Evolutionary conservation across 2,329 filamentous ascomycete species (phyloP), one percentile per base, ranked within the genome.

Genomic region (Trichoderma atroviride): DNA sequence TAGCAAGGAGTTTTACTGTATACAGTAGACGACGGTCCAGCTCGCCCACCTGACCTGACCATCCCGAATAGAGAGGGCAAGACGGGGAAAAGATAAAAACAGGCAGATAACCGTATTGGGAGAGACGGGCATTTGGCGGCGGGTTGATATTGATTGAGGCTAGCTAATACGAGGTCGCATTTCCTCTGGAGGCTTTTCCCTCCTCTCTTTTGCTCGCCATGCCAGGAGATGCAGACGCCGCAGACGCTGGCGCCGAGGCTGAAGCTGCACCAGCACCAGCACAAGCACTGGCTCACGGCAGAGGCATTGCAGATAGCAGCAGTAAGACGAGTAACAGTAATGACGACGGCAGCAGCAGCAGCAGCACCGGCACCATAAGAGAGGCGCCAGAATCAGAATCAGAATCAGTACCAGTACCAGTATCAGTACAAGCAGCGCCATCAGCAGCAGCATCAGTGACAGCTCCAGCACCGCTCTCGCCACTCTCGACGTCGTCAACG

Each of bases 401-500:
- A 47, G 37, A 16, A 40, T 1, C 31, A 33, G 61, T 7, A 22
- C 13, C 7, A 22, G 35, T 6, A 35, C 5, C 31, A 14, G 31
- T n/a, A 31, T n/a, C 16, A 4, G 40, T 9, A n/a, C 40, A 19
- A 50, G n/a, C 47, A 50, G 37, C 37, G 14, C n/a, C 22, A 40
- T 3, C 33, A 31, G 16, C 37, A 14, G 50, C 62, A 22, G 4
- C 61, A 35, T 14, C 63, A 11, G 31, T n/a, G 11, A 5, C 16
- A 29, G 50, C 67, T 24, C n/a, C 16, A 33, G 50, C 67, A 59
- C 52, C 19, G 27, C 62, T 76, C 11, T 77, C 75, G 50, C 75
- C 75, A 58, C 74, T 74, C 62, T 55, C 62, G 50, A 74, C 75
- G 11, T 71, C 73, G 31, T 62, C 71, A 50, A 76, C 74, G 22